A percentile compares a stretch with the other conserved stretches of the same genome.
These are phyloP conservation scores for Microcyclospora pomicola DNA, from an alignment of 2,329 filamentous ascomycete genomes.

Conservation along the genomic window DNA sequence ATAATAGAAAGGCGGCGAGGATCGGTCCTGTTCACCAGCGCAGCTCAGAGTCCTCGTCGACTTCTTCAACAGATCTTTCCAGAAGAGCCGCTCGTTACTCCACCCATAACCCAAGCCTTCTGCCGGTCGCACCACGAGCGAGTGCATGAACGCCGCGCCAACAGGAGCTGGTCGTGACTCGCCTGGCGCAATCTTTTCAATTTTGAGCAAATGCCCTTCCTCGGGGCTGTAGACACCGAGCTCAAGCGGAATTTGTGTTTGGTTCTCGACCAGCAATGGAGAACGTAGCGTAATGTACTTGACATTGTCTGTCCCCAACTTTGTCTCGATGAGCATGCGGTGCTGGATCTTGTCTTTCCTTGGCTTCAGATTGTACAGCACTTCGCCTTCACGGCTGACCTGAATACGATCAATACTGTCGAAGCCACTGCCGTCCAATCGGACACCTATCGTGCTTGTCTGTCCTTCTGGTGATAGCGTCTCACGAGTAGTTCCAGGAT, in stretches of 20 bases:
- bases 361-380: conserved; percentile 75
- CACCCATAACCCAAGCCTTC: conserved; percentile 94
- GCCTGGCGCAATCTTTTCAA: conserved; percentile 91
- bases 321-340: conserved; percentile 81
- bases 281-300: conserved; percentile 96
- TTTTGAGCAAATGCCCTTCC: conserved; percentile 83
- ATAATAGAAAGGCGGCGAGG: conserved; percentile 79
- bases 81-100: conserved; percentile 81
- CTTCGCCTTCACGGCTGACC: conserved; percentile 88
- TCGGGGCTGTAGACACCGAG: conserved; percentile 78
- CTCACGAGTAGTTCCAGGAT: conserved; percentile 92
- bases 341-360: conserved; percentile 76
- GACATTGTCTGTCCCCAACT: conserved; percentile 83
- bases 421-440: conserved; percentile 86
- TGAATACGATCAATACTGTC: conserved; percentile 78
- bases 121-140: conserved; percentile 74
- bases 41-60: conserved; percentile 82
- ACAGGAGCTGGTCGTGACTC: conserved; percentile 83
- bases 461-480: conserved; percentile 73
- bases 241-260: conserved; percentile 91
- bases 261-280: conserved; percentile 83
- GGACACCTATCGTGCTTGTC: conserved; percentile 64
- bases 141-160: conserved; percentile 81
- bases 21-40: conserved; percentile 68
- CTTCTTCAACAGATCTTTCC: conserved; percentile 75